Conservation (phyloP, 176 grass and related monocot genomes). For the Puya raimondii region DNA sequence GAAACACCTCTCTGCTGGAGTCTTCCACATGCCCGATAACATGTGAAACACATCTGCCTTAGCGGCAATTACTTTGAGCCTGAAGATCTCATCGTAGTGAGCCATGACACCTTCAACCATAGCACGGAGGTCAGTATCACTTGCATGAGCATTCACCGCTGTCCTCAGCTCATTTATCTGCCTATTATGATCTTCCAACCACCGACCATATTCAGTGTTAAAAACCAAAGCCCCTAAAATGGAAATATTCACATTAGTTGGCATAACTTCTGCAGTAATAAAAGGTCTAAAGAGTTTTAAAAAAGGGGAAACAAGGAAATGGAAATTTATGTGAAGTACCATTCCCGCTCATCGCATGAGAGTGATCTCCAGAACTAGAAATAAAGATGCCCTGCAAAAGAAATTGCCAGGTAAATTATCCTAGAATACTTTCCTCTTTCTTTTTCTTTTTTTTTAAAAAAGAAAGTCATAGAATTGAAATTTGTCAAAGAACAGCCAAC, state of each 20-base stretch:
- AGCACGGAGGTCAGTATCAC: conserved; percentile 64
- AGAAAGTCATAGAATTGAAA: too few relatives aligned
- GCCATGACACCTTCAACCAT: conserved; percentile 74
- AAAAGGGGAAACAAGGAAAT: conserved; percentile 12
- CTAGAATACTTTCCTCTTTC: not conserved
- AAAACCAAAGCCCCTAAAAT: conserved; percentile 75
- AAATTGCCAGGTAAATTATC: not conserved
- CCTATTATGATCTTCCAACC: conserved; percentile 86
- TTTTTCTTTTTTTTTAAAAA: too few relatives aligned
- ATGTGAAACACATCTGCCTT: conserved; percentile 97
- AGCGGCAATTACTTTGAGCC: conserved; percentile 61
- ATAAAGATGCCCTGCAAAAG: conserved; percentile 77
- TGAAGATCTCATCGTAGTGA: conserved; percentile 94
- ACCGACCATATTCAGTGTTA: conserved; percentile 79
- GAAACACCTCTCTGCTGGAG: conserved; percentile 92
- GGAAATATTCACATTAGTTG: conserved; percentile 8
- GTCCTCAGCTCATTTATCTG: conserved; percentile 89
- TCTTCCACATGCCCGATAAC: conserved; percentile 98
- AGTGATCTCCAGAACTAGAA: conserved; percentile 85
- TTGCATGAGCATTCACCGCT: conserved; percentile 89
- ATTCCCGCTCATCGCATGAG: conserved; percentile 68
- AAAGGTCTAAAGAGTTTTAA: not conserved
- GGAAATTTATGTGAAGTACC: conserved; percentile 27
- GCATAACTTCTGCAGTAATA: conserved; percentile 11
- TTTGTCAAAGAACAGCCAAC: not conserved